Evolutionary conservation across 208 protist species (phyloP).

Genomic region (Herpetomonas samuelpessoai): DNA sequence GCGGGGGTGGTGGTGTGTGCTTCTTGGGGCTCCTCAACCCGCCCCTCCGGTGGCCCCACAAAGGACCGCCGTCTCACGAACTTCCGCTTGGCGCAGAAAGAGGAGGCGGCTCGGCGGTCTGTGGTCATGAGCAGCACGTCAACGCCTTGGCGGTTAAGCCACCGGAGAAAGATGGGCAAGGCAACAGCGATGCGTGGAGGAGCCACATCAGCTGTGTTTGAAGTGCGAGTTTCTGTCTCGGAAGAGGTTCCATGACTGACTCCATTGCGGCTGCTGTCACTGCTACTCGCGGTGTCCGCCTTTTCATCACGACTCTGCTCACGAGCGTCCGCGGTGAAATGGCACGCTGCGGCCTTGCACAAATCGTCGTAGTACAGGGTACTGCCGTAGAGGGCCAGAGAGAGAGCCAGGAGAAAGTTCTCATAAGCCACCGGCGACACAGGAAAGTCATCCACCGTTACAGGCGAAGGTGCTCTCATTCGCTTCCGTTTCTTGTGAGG

Average conservation of each 20-base stretch:
- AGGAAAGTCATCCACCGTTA: conserved; percentile 38
- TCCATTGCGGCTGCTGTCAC: neutral
- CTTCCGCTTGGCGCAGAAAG: conserved; percentile 35
- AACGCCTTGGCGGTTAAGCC: conserved; percentile 41
- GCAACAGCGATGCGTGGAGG: conserved; percentile 15
- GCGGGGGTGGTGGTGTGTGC: neutral
- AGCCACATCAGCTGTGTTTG: neutral
- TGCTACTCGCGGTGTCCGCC: neutral
- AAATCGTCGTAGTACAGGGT: conserved; percentile 56
- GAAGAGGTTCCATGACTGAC: neutral
- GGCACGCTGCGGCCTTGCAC: conserved; percentile 17
- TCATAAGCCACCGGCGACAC: conserved; percentile 37
- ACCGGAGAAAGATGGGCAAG: conserved; percentile 13
- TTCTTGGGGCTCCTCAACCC: neutral
- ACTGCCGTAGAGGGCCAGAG: conserved; percentile 53
- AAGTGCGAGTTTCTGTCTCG: neutral
- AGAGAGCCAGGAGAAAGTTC: conserved; percentile 50
- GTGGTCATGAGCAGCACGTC: conserved; percentile 41
- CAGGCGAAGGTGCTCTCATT: neutral
- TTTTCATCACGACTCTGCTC: neutral
- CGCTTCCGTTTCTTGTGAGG: too few species aligned
- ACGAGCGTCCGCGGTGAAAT: conserved; percentile 26
- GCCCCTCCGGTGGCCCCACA: neutral
- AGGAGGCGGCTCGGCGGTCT: conserved; percentile 32
- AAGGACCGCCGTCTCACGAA: too few species aligned